Conservation (phyloP, 805 yeast species). For the Hanseniaspora mollemarum region DNA sequence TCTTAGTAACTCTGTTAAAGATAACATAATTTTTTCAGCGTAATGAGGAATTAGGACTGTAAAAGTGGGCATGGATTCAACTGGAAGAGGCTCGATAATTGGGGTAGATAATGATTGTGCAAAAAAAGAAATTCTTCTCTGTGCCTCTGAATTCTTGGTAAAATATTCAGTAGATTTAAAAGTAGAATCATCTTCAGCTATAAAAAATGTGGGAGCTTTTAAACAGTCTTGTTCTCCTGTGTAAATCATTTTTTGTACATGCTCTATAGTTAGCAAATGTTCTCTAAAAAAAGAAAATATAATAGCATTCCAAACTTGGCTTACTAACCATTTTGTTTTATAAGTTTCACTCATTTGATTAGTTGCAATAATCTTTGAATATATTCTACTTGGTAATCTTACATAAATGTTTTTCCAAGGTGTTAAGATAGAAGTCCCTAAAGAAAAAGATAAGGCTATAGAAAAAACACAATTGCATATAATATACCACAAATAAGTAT, state of each 20-base stretch:
- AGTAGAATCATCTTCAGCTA: conserved; percentile 70
- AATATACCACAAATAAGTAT: conserved; percentile 78
- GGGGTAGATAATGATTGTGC: conserved; percentile 85
- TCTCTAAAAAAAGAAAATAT: conserved; percentile 72
- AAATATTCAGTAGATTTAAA: conserved; percentile 44
- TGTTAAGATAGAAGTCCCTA: conserved; percentile 76
- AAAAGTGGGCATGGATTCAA: conserved; percentile 64
- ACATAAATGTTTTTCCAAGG: conserved; percentile 80
- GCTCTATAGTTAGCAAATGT: conserved; percentile 63
- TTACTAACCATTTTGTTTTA: conserved; percentile 45
- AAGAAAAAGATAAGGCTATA: conserved; percentile 53
- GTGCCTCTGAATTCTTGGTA: conserved; percentile 61
- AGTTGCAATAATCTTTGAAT: conserved; percentile 52
- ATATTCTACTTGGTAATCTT: conserved; percentile 63
- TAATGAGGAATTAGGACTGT: conserved; percentile 82
- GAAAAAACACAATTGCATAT: conserved; percentile 68
- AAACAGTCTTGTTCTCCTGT: conserved; percentile 38
- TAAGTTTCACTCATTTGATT: conserved; percentile 37
- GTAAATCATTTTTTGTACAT: conserved; percentile 54
- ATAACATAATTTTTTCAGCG: conserved; percentile 65
- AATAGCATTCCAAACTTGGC: conserved; percentile 78
- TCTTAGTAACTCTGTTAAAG: conserved; percentile 66
- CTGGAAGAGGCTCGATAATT: conserved; percentile 59
- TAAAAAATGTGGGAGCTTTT: conserved; percentile 66
- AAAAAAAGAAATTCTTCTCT: conserved; percentile 72